Base-by-base conservation (phyloP, 768 basidiomycete genomes). In the Tricholomella constricta region DNA sequence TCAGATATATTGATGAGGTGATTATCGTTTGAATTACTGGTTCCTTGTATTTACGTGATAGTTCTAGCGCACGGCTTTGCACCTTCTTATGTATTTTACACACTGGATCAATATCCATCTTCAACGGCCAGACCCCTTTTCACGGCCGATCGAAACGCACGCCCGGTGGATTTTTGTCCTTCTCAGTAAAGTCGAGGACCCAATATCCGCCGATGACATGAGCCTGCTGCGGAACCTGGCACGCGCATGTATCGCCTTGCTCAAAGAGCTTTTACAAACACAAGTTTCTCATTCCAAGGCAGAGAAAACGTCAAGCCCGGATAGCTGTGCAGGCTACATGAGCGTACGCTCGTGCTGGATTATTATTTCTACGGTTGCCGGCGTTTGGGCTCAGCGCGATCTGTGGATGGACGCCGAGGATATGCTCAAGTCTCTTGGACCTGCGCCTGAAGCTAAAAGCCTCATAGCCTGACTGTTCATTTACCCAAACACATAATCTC, bases 81-180 rank as follows among this genome's bases (percentile, higher is more conserved):
- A 90, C 64, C 76, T 92, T 40, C 69, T 93, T 54, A 90, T 89
- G 87, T 91, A 91, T 66, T 91, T 91, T 66, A 78, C 83, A 15
- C 81, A 91, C 62, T 93, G 90, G 90, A 84, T 90, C 57, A 85
- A 85, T 57, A 52, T 78, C 12, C 77, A 87, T 55, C 65, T 89
- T 6, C 76, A 83, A 41, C 68, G 77, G 20, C 68, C 67, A 6
- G 69, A 75, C 51, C 60, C 72, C 26, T 63, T 62, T 19, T 57
- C 65, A 59, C 65, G 67, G 31, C 77, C 82, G 17, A 79, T 79
- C 11, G 78, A 80, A 58, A 69, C 74, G 31, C 88, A 92, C 62
- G 81, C 83, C 15, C 80, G 79, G 27, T 94, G 91, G 91, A 84
- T 94, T 37, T 89, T 93, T 66, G 77, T 78, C 15, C 76, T 93